Base-by-base conservation (phyloP, 2,329 filamentous ascomycete genomes). In the Pseudogymnoascus verrucosus region DNA sequence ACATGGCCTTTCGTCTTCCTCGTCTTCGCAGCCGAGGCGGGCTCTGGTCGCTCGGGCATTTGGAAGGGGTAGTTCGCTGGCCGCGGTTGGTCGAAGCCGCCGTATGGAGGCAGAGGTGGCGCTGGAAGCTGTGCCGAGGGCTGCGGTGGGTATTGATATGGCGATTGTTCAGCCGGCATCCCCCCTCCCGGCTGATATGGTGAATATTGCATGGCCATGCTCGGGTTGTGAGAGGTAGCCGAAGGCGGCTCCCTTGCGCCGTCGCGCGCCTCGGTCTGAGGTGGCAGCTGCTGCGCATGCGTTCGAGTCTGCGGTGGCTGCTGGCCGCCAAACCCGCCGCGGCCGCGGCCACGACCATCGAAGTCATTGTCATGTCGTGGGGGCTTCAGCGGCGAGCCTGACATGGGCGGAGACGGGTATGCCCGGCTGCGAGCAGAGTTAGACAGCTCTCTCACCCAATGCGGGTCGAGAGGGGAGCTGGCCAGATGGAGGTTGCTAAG, bases 1-100 rank as follows among this genome's bases (percentile, higher is more conserved):
- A 93, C 90, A 77, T 95, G 90, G 12, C 89, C 89, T 73, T 91
- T 91, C 5, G 88, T 87, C 74, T 88, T 89, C 68, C 86, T 80
- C 5, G 83, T 79, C 69, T 85, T 87, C 1, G 84, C 82, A 23
- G 57, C 31, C 69, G 66, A 76, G 75, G 70, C 78, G 31, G 57
- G 57, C 26, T 54, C 44, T 54, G 23, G 44, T 54, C 44, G 44
- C 44, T 54, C 44, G 12, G 44, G 44, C 44, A 54, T 54, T 23
- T 54, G 44, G 44, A 54, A 54, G 23, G 44, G 44, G 23, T 28
- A 54, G 28, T 31, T 54, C 8, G 44, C 44, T 31, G 44, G 44
- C 12, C 23, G 14, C 31, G 44, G 44, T 54, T 54, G 44, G 23
- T 54, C 44, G 44, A 54, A 54, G 44, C 44, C 23, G 7, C 44